phyloP scores from a whole-genome alignment of 257 asterid genomes.

The Thymus mandschuricus region DNA sequence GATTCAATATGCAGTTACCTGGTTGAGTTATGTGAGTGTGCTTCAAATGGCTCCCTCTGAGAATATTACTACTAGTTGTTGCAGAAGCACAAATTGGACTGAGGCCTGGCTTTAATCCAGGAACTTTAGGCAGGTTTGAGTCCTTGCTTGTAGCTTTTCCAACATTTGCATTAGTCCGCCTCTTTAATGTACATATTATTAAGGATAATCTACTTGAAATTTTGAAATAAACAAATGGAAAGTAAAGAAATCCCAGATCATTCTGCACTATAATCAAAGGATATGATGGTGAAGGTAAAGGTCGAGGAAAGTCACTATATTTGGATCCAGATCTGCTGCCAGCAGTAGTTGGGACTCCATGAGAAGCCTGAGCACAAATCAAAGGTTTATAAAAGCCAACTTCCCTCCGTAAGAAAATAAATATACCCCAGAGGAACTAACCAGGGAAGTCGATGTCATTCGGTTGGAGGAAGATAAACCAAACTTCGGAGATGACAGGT shows the following conservation, averaged over 20 bases:
- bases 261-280: slow-evolving; percentile 42
- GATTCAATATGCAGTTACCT: slow-evolving; percentile 47
- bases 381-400: slow-evolving; percentile 1
- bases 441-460: slow-evolving; percentile 43
- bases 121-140: slow-evolving; percentile 62
- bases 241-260: slow-evolving; percentile 10
- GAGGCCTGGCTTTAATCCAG: slow-evolving; percentile 55
- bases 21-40: slow-evolving; percentile 59
- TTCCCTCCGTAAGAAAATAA: slow-evolving; percentile 20
- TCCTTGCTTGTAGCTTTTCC: slow-evolving; percentile 58
- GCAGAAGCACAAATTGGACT: slow-evolving; percentile 39
- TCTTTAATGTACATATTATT: slow-evolving; percentile 62
- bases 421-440: slow-evolving; percentile 36
- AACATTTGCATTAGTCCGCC: slow-evolving; percentile 61
- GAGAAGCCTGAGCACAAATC: slow-evolving; percentile 51
- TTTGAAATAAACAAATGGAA: slow-evolving; percentile 23
- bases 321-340: slow-evolving; percentile 48
- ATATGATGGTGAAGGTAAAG: slow-evolving; percentile 76
- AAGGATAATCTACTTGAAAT: slow-evolving; percentile 49
- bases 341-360: slow-evolving; percentile 38
- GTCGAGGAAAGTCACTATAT: slow-evolving; percentile 51
- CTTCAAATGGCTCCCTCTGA: slow-evolving; percentile 44
- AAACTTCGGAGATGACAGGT: slow-evolving; percentile 39
- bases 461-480: slow-evolving; percentile 44
- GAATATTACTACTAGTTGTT: slow-evolving; percentile 43